These are phyloP conservation scores for Xylariaceae sp. DNA, from an alignment of 2,329 filamentous ascomycete genomes.

Conservation along the genomic window DNA sequence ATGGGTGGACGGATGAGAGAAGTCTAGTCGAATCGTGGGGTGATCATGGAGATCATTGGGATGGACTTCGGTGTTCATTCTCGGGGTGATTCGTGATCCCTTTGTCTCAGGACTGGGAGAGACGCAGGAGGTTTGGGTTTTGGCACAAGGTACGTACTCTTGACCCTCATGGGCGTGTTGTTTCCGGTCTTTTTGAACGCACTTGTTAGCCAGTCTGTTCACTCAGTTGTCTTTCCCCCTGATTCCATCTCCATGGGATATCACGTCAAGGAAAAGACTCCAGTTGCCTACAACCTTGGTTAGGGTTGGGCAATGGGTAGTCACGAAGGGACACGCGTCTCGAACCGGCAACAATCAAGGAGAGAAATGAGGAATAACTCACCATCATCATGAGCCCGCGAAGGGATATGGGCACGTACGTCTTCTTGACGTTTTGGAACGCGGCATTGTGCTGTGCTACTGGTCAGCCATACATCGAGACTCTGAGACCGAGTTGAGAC, in stretches of 20 bases:
- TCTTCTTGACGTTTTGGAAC: conserved; percentile 32
- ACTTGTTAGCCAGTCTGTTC: background rate
- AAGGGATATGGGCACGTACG: conserved; percentile 36
- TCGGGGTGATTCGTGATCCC: background rate
- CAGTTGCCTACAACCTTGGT: background rate
- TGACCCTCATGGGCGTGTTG: conserved; percentile 34
- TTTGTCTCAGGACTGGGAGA: background rate
- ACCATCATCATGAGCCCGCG: conserved; percentile 37
- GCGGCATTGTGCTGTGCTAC: conserved; percentile 12
- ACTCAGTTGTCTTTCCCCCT: background rate
- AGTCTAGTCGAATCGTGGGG: too few relatives aligned
- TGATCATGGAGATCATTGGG: background rate
- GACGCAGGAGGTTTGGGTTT: background rate
- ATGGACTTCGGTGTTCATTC: background rate
- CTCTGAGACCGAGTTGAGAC: too few relatives aligned
- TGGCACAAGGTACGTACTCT: conserved; percentile 29
- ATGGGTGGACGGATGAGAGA: background rate
- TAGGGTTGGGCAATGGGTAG: background rate
- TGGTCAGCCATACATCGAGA: too few relatives aligned
- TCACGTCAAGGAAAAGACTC: background rate
- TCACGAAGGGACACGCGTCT: too few relatives aligned
- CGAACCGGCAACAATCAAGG: too few relatives aligned
- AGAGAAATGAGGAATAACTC: conserved; percentile 1
- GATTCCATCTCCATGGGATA: background rate
- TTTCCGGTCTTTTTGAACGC: conserved; percentile 30